Conservation (phyloP, 148 eudicot species). For the Tetragonia tetragonoides region DNA sequence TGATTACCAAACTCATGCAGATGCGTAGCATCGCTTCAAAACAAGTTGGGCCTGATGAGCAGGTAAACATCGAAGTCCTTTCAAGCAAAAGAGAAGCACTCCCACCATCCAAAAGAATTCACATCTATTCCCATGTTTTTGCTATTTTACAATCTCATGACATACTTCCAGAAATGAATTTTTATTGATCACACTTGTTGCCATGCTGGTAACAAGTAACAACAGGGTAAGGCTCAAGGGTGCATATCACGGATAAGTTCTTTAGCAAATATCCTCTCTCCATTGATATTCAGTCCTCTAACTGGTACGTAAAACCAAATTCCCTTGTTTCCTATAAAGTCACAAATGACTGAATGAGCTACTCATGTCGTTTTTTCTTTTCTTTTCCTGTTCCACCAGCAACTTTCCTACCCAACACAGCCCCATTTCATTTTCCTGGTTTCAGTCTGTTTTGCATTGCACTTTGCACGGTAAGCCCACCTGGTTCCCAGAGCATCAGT, state of each 20-base stretch:
- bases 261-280: conserved; percentile 60
- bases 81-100: not conserved
- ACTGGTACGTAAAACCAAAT: conserved; percentile 43
- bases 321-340: not conserved
- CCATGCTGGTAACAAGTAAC: no score
- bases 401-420: conserved; percentile 50
- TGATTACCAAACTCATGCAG: conserved; percentile 31
- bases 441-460: conserved; percentile 69
- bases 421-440: conserved; percentile 71
- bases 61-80: conserved; percentile 33
- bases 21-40: conserved; percentile 71
- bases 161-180: no score
- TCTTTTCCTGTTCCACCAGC: conserved; percentile 35
- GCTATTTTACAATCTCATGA: no score
- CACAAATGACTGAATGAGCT: no score
- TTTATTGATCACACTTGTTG: no score
- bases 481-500: conserved; percentile 4
- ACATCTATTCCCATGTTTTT: no score
- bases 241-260: conserved; percentile 70
- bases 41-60: conserved; percentile 63
- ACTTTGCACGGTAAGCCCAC: conserved; percentile 45
- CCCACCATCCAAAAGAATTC: not conserved
- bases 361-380: no score
- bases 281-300: conserved; percentile 68
- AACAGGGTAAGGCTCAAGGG: conserved; percentile 75